Conservation (phyloP, 2,329 filamentous ascomycete species). For the Aspergillus quadrilineatus region DNA sequence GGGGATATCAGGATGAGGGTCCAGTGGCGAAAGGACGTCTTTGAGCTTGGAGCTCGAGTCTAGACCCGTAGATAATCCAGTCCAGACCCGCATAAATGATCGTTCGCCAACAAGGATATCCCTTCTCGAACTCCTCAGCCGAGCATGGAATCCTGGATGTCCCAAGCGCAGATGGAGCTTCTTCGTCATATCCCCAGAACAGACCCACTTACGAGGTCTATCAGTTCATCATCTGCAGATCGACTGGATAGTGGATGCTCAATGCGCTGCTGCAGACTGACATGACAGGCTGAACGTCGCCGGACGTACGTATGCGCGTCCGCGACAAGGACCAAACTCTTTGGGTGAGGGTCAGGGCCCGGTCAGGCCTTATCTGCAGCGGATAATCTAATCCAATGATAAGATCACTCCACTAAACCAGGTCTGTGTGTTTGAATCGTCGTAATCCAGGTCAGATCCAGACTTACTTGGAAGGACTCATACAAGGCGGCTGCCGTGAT, state of each 20-base stretch:
- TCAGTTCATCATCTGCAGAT: neutral
- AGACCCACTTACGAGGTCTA: neutral
- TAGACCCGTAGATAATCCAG: neutral
- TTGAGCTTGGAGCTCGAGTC: neutral
- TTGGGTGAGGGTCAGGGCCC: neutral
- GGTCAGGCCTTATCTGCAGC: neutral
- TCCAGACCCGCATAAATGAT: neutral
- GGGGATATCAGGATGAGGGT: too few relatives aligned
- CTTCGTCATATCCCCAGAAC: neutral
- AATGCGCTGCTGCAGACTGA: neutral
- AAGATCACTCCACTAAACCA: neutral
- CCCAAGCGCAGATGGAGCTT: neutral
- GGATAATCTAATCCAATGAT: neutral
- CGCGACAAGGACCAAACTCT: neutral
- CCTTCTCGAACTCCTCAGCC: neutral
- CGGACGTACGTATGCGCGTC: too few relatives aligned
- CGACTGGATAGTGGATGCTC: neutral
- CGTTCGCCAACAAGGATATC: neutral
- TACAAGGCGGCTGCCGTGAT: neutral
- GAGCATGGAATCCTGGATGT: neutral
- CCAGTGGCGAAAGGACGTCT: neutral
- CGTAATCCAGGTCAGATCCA: neutral
- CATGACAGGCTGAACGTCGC: neutral
- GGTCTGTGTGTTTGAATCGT: neutral
- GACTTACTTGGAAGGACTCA: neutral